Evolutionary conservation across 2,329 filamentous ascomycete species (phyloP), one percentile per base, ranked within the genome.

Genomic region (Neonectria neomacrospora): DNA sequence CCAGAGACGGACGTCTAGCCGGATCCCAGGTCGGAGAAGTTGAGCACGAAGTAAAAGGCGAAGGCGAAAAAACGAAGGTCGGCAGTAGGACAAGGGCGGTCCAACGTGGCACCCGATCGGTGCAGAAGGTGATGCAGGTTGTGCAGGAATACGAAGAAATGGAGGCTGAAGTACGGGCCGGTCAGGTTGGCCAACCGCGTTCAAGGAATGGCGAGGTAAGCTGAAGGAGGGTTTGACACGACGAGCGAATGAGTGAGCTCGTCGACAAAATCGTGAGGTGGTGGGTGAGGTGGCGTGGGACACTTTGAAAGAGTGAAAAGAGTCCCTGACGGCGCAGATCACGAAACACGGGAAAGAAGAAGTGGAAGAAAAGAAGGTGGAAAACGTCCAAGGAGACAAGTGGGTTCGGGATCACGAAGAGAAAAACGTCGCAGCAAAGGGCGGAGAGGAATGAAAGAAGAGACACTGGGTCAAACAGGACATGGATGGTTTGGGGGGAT

Each of bases 101-200:
- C 58, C 55, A 66, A 70, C 57, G 67, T 71, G 57, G 63, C 42
- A 71, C 67, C 61, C 59, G 55, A 66, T 58, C 41, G 16, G 50
- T 70, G 65, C 51, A 59, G 64, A 39, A 58, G 41, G 54, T 56
- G 52, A 63, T 59, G 58, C 67, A 67, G 45, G 45, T 28, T 11
- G 32, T 57, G 62, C 65, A 72, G 59, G 53, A 71, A 73, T 70
- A 67, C 69, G 71, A 73, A 65, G 62, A 47, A 28, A 47, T 56
- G 54, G 54, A 47, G 42, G 54, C 50, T 32, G 45, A 58, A 51
- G 44, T 47, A 30, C 41, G 39, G 52, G 53, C 45, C 47, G 53
- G 41, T 41, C 30, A 60, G 54, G 62, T 60, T 55, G 61, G 64
- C 65, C 47, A 60, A 63, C 18, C 23, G 28, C 51, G 60, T 41